Base-by-base conservation (phyloP, 2,329 filamentous ascomycete species). In the Erysiphe neolycopersici region DNA sequence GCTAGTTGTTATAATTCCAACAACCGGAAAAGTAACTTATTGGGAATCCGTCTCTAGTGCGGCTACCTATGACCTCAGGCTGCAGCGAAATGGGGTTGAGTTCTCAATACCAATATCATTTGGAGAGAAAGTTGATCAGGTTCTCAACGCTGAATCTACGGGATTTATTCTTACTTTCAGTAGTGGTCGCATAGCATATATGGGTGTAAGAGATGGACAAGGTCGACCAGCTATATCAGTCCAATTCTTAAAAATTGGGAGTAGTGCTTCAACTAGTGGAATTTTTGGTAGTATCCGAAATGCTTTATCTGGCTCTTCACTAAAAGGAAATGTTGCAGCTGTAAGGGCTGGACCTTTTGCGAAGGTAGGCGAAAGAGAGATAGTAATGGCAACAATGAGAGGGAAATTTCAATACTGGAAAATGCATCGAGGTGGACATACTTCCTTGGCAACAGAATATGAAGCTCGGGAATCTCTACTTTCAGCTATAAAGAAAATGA, bases 41-140 rank as follows among this genome's bases (percentile, higher is more conserved):
- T 95, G 89, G 84, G 89, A 95, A 58, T 91, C 83, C 35, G 80
- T 95, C 49, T 84, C 87, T 45, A 84, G 76, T 58, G 84, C 83
- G 10, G 80, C 84, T 35, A 83, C 82, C 0, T 68, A 91, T 44
- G 81, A 80, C 48, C 71, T 91, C 36, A 54, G 79, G 50, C 79
- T 91, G 56, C 79, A 81, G 54, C 75, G 79, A 50, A 77, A 75
- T 49, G 81, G 81, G 14, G 72, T 92, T 14, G 82, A 91, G 54
- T 73, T 80, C 39, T 64, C 64, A 2, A 73, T 93, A 48, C 66
- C 71, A 2, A 68, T 94, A 60, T 73, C 77, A 44, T 79, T 77
- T 0, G 78, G 81, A 39, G 89, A 98, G 59, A 69, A 68, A 42
- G 75, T 85, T 10, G 72, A 73, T 5, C 73, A 83, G 45, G 68